Evolutionary conservation across 257 asterid genomes (phyloP).

Genomic region (Fraxinus anomala): DNA sequence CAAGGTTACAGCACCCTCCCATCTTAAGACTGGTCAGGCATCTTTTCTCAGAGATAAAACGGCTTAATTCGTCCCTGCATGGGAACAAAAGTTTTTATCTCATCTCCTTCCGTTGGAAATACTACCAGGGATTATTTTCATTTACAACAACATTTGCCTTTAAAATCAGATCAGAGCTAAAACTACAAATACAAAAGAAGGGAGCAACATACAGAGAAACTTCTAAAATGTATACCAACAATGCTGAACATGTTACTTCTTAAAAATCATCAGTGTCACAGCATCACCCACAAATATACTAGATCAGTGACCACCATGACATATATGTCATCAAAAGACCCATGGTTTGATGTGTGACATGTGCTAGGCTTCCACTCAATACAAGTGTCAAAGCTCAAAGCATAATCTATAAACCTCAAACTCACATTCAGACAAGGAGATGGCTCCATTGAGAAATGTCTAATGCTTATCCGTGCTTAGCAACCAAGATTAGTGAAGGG

Average conservation of each 20-base stretch:
- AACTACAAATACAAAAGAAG: background rate
- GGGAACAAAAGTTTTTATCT: conserved; percentile 10
- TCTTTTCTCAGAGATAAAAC: conserved; percentile 78
- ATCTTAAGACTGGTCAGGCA: conserved; percentile 81
- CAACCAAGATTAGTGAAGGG: conserved; percentile 43
- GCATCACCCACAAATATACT: background rate
- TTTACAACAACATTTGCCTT: background rate
- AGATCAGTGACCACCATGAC: conserved; percentile 2
- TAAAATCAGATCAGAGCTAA: background rate
- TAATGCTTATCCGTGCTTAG: background rate
- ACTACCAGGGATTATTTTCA: background rate
- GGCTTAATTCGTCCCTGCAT: conserved; percentile 86
- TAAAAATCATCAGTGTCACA: background rate
- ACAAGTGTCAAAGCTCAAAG: no score
- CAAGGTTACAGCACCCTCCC: conserved; percentile 90
- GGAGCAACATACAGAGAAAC: background rate
- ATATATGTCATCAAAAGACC: background rate
- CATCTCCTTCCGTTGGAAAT: background rate
- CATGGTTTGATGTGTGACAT: background rate
- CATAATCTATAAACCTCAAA: background rate
- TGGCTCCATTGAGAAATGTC: background rate
- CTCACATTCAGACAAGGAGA: background rate
- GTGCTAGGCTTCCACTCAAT: background rate
- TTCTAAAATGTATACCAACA: conserved; percentile 7
- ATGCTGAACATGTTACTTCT: background rate